These are phyloP conservation scores for Penicillium corylophilum DNA, from an alignment of 2,329 filamentous ascomycete genomes.

Conservation along the genomic window DNA sequence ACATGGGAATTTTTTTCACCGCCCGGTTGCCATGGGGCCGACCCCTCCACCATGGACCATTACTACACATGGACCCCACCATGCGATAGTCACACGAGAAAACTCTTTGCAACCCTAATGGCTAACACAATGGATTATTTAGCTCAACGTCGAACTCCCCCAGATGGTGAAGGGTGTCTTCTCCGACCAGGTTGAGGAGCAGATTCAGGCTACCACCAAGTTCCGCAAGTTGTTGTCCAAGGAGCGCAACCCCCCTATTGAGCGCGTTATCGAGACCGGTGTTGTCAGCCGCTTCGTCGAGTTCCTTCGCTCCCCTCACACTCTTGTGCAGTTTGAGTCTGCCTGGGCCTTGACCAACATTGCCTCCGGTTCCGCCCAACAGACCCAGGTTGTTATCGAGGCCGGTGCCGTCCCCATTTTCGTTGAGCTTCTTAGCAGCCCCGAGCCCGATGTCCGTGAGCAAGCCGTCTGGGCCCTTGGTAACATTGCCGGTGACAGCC, in stretches of 20 bases:
- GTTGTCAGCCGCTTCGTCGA: conserved; percentile 97
- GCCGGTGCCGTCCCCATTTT: conserved; percentile 98
- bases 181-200: conserved; percentile 95
- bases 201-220: conserved; percentile 96
- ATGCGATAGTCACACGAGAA: conserved; percentile 1
- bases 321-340: conserved; percentile 97
- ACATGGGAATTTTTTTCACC: conserved; percentile 37
- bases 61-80: conserved; percentile 19
- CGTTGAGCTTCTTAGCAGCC: conserved; percentile 90
- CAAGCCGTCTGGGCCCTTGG: conserved; percentile 98
- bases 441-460: conserved; percentile 95
- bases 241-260: conserved; percentile 97
- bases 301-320: conserved; percentile 96
- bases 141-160: conserved; percentile 97
- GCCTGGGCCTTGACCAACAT: conserved; percentile 99
- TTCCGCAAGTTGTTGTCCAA: conserved; percentile 98
- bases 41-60: conserved; percentile 22
- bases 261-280: conserved; percentile 98
- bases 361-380: conserved; percentile 91
- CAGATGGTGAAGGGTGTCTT: conserved; percentile 98
- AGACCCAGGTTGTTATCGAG: conserved; percentile 98
- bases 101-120: conserved; percentile 1
- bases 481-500: conserved; percentile 98
- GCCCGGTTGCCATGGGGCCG: conserved; percentile 32
- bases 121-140: conserved; percentile 24